A percentile compares a stretch with the other conserved stretches of the same genome.
Conservation (phyloP, 306 rosid genomes). For the Cucumis hystrix region DNA sequence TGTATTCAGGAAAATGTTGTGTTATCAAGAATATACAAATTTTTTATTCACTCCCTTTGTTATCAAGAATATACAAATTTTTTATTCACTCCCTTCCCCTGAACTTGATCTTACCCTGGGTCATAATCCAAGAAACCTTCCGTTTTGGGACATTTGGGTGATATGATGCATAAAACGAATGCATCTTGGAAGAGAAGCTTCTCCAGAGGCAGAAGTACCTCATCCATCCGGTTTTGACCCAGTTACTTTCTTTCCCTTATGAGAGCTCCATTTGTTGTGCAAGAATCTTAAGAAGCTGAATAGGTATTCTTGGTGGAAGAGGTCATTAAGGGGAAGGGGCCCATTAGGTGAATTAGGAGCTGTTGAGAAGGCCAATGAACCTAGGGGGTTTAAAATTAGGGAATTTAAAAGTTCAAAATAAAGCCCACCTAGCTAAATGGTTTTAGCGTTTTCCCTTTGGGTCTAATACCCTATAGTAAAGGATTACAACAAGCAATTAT, state of each 20-base stretch:
- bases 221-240: neutral
- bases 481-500: neutral
- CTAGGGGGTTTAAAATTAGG: neutral
- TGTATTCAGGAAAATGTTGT: neutral
- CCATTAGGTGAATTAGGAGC: too few relatives aligned
- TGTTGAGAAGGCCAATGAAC: neutral
- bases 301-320: too few relatives aligned
- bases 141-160: neutral
- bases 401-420: neutral
- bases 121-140: neutral
- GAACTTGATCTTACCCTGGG: neutral
- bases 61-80: neutral
- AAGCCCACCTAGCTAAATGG: neutral
- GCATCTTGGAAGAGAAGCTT: neutral
- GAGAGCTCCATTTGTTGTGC: neutral
- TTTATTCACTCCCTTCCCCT: neutral
- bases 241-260: neutral
- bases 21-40: neutral
- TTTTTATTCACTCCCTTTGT: neutral
- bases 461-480: neutral
- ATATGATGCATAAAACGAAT: neutral
- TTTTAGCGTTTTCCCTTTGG: neutral
- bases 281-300: too few relatives aligned
- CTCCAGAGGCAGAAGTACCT: neutral
- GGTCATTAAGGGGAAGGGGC: too few relatives aligned